These are phyloP conservation scores for Isoetes taiwanensis DNA, from an alignment of 75 land plant species.

Conservation along the genomic window DNA sequence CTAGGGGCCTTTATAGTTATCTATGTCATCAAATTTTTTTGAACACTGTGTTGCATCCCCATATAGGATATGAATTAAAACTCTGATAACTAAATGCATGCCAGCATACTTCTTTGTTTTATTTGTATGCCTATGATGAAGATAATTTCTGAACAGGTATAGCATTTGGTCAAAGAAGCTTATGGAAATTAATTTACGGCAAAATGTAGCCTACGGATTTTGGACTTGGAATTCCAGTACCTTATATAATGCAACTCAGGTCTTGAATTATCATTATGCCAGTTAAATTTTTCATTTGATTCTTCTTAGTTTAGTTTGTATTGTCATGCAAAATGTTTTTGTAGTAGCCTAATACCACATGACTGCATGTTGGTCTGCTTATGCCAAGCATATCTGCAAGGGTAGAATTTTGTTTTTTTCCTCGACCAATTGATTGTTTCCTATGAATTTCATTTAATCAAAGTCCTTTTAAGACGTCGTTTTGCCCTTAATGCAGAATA, in stretches of 20 bases:
- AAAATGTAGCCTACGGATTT: slow-evolving; percentile 73
- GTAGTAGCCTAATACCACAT: neutral
- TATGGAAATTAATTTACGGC: slow-evolving; percentile 61
- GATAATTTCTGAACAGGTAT: too few relatives aligned
- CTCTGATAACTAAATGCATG: too few relatives aligned
- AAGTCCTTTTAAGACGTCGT: too few relatives aligned
- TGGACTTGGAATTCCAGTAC: slow-evolving; percentile 72
- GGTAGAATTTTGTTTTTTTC: neutral
- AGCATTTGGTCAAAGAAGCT: slow-evolving; percentile 52
- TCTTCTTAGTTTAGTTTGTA: neutral
- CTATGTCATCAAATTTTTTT: too few relatives aligned
- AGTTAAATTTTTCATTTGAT: neutral
- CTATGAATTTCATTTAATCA: too few relatives aligned
- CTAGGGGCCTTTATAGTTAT: too few relatives aligned
- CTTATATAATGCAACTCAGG: slow-evolving; percentile 79
- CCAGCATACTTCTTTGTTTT: too few relatives aligned
- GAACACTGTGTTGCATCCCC: too few relatives aligned
- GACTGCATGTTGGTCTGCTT: neutral
- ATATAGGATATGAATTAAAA: too few relatives aligned
- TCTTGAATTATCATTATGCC: slow-evolving; percentile 3
- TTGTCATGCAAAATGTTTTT: neutral
- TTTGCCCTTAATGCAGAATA: too few relatives aligned
- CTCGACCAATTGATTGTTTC: neutral
- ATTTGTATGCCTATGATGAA: too few relatives aligned
- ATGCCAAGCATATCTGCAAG: neutral